Base-by-base conservation (phyloP, 345 rosid species). In the Barbarea vulgaris region DNA sequence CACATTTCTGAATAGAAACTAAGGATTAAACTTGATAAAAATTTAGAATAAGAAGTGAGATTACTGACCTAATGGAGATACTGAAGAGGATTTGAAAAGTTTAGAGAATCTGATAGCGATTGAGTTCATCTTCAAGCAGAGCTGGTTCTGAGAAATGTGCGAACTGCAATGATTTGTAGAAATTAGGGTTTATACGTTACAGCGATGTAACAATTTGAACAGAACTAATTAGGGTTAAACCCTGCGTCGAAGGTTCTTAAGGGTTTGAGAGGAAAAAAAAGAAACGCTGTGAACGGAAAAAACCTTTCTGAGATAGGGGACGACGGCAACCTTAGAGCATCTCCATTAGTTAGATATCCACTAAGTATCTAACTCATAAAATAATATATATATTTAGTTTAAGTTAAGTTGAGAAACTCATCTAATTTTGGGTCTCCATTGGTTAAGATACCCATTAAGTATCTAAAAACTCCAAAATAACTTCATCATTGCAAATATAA, bases 31-130 rank as follows among this genome's bases (percentile, higher is more conserved):
- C 10, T 19, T 6, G 17, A 55, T 30, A 30, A 30, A 30, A 30
- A 30, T 5, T 30, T 30, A 3, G 67, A 33, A 39, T 21, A 19
- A 46, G 60, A 67, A 27, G 51, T 7, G 44, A 24, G 33, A 46
- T 19, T 67, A 66, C 69, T 19, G 59, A 72, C 81, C 57, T 22
- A 66, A 37, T 66, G 77, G 64, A 58, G 73, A 78, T 28, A 31
- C 13, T 0, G 63, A 56, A 41, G 77, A 72, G 27, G 15, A 50
- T 52, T 57, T 72, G 12, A 78, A 64, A 51, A 66, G 48, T 69
- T 78, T 72, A 4, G 81, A 66, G 57, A 42, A 69, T 65, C 69
- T 67, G 4, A 59, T 12, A 3, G 81, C 55, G 25, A 78, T 63
- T 51, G 73, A 66, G 33, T 78, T 78, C 81, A 78, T 77, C 33